phyloP scores from a whole-genome alignment of 331 rosid genomes.

The Malus hybrid region DNA sequence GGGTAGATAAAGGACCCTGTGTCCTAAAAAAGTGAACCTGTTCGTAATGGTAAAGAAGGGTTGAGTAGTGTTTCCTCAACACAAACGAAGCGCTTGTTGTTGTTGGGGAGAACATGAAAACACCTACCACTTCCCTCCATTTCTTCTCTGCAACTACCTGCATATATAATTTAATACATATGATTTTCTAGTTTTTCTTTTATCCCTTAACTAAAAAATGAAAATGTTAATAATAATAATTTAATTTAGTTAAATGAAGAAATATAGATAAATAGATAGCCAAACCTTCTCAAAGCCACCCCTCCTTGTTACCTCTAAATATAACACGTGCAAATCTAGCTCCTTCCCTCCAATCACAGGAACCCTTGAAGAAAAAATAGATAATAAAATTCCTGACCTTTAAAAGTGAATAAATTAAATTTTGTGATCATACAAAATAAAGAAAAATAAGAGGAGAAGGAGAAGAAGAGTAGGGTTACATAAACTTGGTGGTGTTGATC shows the following conservation, averaged over 20 bases:
- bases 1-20: slow-evolving; percentile 54
- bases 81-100: slow-evolving; percentile 96
- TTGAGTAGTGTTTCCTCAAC: slow-evolving; percentile 68
- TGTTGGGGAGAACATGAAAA: slow-evolving; percentile 75
- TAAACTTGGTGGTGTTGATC: slow-evolving; percentile 79
- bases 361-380: slow-evolving; percentile 41
- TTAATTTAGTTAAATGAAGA: neutral
- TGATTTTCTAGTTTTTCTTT: too few relatives aligned
- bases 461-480: slow-evolving; percentile 31
- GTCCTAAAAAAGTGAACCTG: slow-evolving; percentile 71
- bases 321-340: slow-evolving; percentile 84
- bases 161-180: neutral
- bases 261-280: neutral
- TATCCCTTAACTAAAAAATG: neutral
- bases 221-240: neutral
- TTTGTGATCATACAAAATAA: neutral
- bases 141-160: slow-evolving; percentile 92
- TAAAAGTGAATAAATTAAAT: neutral
- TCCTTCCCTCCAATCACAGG: slow-evolving; percentile 99
- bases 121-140: slow-evolving; percentile 93
- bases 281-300: slow-evolving; percentile 86
- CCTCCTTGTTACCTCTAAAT: slow-evolving; percentile 77
- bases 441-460: neutral
- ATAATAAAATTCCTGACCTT: neutral
- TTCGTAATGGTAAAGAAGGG: slow-evolving; percentile 81